Base-by-base conservation (phyloP, 2,329 filamentous ascomycete species). In the Calonectria pauciramosa region DNA sequence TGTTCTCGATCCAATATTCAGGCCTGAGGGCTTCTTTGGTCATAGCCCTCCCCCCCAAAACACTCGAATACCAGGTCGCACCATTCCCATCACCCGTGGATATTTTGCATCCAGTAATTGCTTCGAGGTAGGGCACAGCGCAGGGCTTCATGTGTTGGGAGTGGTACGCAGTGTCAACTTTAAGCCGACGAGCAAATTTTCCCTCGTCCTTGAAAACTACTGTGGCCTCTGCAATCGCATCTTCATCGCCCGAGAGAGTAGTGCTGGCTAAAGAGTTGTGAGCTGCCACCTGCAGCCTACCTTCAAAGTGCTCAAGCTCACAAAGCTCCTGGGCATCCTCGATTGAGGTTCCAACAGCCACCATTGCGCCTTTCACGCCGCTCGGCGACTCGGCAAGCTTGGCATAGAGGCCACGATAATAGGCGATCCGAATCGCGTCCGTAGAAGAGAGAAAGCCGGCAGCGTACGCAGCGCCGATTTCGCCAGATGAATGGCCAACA, bases 391-490 rank as follows among this genome's bases (percentile, higher is more conserved):
- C 4, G 6, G 60, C 23, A 7, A 77, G 68, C 8, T 41, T 76
- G 0, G 74, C 60, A 51, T 59, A 72, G 16, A 71, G 38, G 2
- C 76, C 76, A 1, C 76, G 54, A 26, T 69, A 56, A 26, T 77
- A 75, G 4, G 76, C 82, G 5, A 82, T 76, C 0, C 71, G 47
- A 14, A 83, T 79, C 6, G 82, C 82, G 34, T 81, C 77, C 2
- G 76, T 32, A 1, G 71, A 70, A 0, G 70, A 71, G 3, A 91
- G 68, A 23, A 85, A 81, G 0, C 88, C 89, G 0, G 87, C 86
- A 0, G 88, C 87, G 75, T 89, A 91, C 0, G 87, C 89, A 0
- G 88, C 88, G 0, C 81, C 87, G n/a, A 90, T 89, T 75, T 90
- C 89, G 1, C 89, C 89, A 0, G 86, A 87, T 0, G 88, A 89